Conservation (phyloP, 2,329 filamentous ascomycete genomes). For the Taxawa tesnikishii region DNA sequence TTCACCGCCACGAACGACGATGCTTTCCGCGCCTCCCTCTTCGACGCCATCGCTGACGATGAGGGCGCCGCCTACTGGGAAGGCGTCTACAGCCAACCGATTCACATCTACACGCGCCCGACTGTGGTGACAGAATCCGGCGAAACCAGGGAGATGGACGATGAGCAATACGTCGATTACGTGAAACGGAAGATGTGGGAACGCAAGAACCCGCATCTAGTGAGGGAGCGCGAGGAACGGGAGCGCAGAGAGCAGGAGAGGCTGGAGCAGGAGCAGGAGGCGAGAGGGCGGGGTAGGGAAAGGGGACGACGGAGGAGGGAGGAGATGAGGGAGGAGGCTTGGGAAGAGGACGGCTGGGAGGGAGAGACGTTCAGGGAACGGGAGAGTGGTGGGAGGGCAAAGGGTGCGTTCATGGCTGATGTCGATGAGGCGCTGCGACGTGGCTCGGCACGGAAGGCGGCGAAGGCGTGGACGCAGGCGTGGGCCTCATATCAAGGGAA, state of each 20-base stretch:
- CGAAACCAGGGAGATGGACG: slow-evolving; percentile 70
- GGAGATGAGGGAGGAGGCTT: slow-evolving; percentile 24
- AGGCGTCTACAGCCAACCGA: slow-evolving; percentile 87
- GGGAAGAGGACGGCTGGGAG: slow-evolving; percentile 14
- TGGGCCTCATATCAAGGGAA: slow-evolving; percentile 54
- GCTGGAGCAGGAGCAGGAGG: slow-evolving; percentile 29
- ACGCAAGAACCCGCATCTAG: slow-evolving; percentile 71
- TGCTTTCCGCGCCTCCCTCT: slow-evolving; percentile 86
- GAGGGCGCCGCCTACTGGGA: slow-evolving; percentile 95
- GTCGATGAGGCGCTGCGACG: slow-evolving; percentile 56
- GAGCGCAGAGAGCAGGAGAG: slow-evolving; percentile 38
- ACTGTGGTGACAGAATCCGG: slow-evolving; percentile 40
- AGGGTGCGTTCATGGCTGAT: slow-evolving; percentile 13
- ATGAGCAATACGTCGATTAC: slow-evolving; percentile 81
- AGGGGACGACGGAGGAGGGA: slow-evolving; percentile 20
- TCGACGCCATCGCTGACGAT: slow-evolving; percentile 93
- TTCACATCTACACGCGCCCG: slow-evolving; percentile 69
- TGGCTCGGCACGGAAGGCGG: slow-evolving; percentile 50
- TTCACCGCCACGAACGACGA: slow-evolving; percentile 41
- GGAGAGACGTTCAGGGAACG: slow-evolving; percentile 14
- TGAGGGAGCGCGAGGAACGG: slow-evolving; percentile 60
- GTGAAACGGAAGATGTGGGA: slow-evolving; percentile 92
- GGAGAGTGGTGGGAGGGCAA: slow-evolving; percentile 41
- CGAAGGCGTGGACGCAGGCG: slow-evolving; percentile 41
- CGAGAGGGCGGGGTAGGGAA: slow-evolving; percentile 20